Evolutionary conservation across 371 early-diverging fungal genomes (phyloP).

Genomic region (Lichtheimia corymbifera): DNA sequence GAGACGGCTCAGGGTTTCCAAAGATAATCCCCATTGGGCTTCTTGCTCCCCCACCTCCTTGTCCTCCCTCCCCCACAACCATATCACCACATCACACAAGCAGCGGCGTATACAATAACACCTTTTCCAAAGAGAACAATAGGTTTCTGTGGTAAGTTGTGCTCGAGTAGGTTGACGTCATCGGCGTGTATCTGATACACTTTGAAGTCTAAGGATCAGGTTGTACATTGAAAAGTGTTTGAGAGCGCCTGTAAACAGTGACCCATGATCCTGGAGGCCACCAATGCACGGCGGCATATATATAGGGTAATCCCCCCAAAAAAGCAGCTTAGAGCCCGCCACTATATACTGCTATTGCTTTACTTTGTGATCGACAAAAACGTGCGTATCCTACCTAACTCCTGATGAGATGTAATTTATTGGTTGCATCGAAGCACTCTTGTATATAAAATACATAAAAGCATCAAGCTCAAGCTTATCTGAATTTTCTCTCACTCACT

Average conservation of each 20-base stretch:
- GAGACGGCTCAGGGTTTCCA: too few species aligned
- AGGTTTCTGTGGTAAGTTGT: not conserved
- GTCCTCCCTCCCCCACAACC: too few species aligned
- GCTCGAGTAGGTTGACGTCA: not conserved
- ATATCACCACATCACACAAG: too few species aligned
- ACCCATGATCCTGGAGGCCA: not conserved
- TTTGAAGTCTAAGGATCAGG: not conserved
- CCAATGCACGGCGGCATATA: not conserved
- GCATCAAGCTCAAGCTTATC: too few species aligned
- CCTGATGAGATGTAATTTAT: slow-evolving; percentile 16
- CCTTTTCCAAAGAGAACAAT: too few species aligned
- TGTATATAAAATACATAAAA: slow-evolving; percentile 1
- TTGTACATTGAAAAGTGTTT: slow-evolving; percentile 1
- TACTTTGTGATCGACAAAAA: not conserved
- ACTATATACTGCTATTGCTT: too few species aligned
- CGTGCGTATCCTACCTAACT: not conserved
- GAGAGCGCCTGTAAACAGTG: not conserved
- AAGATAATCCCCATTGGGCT: too few species aligned
- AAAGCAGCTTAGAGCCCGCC: too few species aligned
- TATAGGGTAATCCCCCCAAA: not conserved
- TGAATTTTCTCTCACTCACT: too few species aligned
- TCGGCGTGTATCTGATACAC: not conserved
- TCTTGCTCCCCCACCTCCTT: too few species aligned
- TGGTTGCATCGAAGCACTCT: slow-evolving; percentile 11
- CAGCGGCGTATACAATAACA: too few species aligned